Percentiles rank a stretch among this genome's conserved stretches.
phyloP scores from a whole-genome alignment of 2,329 filamentous ascomycete species.

The Zopfia rhizophila region DNA sequence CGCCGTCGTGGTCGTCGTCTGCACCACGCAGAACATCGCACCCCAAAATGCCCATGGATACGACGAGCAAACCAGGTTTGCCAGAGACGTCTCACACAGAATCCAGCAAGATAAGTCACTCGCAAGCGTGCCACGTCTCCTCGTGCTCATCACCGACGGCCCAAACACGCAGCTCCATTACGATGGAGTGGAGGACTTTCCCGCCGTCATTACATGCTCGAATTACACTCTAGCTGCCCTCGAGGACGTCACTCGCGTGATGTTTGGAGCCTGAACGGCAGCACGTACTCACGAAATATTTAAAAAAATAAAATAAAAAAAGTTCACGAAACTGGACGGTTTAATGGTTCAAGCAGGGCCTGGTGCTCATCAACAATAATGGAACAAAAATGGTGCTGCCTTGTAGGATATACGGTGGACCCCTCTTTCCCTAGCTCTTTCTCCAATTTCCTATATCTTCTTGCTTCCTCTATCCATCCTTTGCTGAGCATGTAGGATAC shows the following conservation, averaged over 20 bases:
- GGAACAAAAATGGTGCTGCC: too few species aligned
- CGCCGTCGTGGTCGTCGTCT: slow-evolving; percentile 68
- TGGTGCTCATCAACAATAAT: slow-evolving; percentile 8
- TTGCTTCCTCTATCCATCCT: not conserved
- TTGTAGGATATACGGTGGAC: slow-evolving; percentile 10
- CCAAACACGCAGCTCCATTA: slow-evolving; percentile 26
- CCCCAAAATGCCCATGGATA: slow-evolving; percentile 34
- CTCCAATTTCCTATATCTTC: slow-evolving; percentile 2
- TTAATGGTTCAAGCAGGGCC: not conserved
- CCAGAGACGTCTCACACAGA: slow-evolving; percentile 30
- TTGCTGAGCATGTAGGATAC: slow-evolving; percentile 9
- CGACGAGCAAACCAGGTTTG: slow-evolving; percentile 45
- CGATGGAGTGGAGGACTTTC: slow-evolving; percentile 36
- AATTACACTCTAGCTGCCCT: slow-evolving; percentile 43
- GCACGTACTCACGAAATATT: not conserved
- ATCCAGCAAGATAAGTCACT: slow-evolving; percentile 26
- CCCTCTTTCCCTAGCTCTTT: too few species aligned
- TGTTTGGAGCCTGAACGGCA: slow-evolving; percentile 37
- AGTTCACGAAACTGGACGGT: not conserved
- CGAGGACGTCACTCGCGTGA: slow-evolving; percentile 31
- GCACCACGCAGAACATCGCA: slow-evolving; percentile 41
- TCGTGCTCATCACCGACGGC: slow-evolving; percentile 40
- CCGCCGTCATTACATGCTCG: slow-evolving; percentile 37
- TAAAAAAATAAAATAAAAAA: not conserved
- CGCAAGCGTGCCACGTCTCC: slow-evolving; percentile 33